phyloP scores from a whole-genome alignment of 306 rosid species.

The Gillenia trifoliata region DNA sequence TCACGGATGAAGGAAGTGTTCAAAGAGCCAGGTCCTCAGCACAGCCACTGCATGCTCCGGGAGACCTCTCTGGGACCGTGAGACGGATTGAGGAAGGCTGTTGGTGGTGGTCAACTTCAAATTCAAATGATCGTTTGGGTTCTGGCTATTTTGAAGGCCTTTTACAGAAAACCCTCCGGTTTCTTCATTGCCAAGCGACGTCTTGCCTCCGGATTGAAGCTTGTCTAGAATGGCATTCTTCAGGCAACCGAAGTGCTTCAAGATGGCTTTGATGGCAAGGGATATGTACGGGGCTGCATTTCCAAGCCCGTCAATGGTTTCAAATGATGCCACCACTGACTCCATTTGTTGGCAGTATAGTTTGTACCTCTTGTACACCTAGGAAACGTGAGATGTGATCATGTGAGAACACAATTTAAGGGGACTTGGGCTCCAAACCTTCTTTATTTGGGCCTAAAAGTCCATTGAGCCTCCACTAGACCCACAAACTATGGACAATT shows the following conservation, averaged over 20 bases:
- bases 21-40: conserved; percentile 31
- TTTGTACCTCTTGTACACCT: conserved; percentile 23
- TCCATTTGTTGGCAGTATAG: conserved; percentile 30
- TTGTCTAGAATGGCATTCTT: conserved; percentile 25
- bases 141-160: background rate
- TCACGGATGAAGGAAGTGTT: conserved; percentile 35
- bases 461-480: background rate
- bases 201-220: conserved; percentile 4
- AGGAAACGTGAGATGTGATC: background rate
- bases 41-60: conserved; percentile 24
- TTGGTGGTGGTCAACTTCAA: background rate
- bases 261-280: conserved; percentile 21
- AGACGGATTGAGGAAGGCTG: background rate
- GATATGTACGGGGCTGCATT: conserved; percentile 25
- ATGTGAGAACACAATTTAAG: background rate
- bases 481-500: background rate
- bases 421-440: background rate
- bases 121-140: background rate
- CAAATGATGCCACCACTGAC: conserved; percentile 21
- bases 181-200: background rate
- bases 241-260: conserved; percentile 28
- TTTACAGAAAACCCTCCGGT: background rate
- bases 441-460: background rate
- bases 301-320: conserved; percentile 22
- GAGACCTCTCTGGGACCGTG: conserved; percentile 26